Conservation (phyloP, 164 flowering plant genomes). For the Kalanchoe fedtschenkoi region DNA sequence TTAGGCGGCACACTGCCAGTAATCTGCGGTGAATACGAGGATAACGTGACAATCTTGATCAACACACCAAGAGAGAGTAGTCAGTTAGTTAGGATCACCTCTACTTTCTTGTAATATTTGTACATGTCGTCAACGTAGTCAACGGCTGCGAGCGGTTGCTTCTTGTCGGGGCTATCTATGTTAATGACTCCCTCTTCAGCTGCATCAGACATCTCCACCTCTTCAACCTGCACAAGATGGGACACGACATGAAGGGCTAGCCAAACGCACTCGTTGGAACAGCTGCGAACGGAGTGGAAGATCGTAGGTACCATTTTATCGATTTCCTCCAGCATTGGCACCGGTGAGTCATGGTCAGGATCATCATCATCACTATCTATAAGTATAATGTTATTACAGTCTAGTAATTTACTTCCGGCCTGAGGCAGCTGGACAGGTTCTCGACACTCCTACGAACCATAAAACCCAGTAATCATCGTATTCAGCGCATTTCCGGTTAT, state of each 20-base stretch:
- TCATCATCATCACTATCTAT: slow-evolving; percentile 27
- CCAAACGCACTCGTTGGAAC: background rate
- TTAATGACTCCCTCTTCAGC: slow-evolving; percentile 36
- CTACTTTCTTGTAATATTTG: slow-evolving; percentile 44
- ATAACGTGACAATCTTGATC: background rate
- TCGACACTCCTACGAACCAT: slow-evolving; percentile 25
- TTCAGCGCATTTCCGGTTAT: background rate
- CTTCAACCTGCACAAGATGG: slow-evolving; percentile 27
- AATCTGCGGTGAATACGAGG: slow-evolving; percentile 22
- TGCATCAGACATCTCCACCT: slow-evolving; percentile 77
- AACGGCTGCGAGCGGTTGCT: slow-evolving; percentile 65
- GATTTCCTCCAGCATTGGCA: slow-evolving; percentile 65
- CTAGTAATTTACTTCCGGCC: slow-evolving; percentile 20
- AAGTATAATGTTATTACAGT: slow-evolving; percentile 34
- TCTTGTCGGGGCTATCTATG: slow-evolving; percentile 54
- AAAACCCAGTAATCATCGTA: background rate
- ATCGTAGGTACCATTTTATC: slow-evolving; percentile 43
- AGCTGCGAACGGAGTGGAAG: background rate
- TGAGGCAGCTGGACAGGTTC: slow-evolving; percentile 13
- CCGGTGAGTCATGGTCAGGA: too few relatives aligned
- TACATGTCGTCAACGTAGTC: slow-evolving; percentile 78
- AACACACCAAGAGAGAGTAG: background rate
- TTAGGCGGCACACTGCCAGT: slow-evolving; percentile 40
- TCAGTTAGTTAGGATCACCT: slow-evolving; percentile 23
- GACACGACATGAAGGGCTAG: background rate